Evolutionary conservation across 306 rosid genomes (phyloP), one percentile per base, ranked within the genome.

Genomic region (Spatholobus suberectus): DNA sequence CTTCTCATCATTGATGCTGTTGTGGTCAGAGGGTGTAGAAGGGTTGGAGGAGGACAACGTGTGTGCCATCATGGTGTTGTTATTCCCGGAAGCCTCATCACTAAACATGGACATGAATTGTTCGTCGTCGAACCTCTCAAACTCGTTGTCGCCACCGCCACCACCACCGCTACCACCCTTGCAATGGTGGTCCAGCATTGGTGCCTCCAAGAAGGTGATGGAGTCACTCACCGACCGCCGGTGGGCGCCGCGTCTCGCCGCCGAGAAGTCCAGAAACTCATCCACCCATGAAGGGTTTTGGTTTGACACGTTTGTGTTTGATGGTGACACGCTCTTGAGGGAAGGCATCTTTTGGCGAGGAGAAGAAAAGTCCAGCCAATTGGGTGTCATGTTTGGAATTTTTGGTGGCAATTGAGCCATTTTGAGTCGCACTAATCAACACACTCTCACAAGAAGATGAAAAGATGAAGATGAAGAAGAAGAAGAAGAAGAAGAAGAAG

Each of bases 391-490:
- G 89, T 87, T 94, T 40, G 99, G 99, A 87, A 92, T 81, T 77
- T 96, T 92, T 0, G 99, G 99, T 54, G 99, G 99, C 74, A 94
- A 90, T 80, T 96, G 97, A 38, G 97, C 97, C 99, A 96, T 95
- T 58, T 55, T 80, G 26, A 27, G 54, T 11, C 27, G 38, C 68
- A 32, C 14, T 7, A 35, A 65, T 17, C 24, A 35, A 75, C 4
- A 59, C 58, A 9, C 72, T 59, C 58, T 40, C 41, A 18, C 29
- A 24, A 35, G 68, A 4, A 13, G 6, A 15, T 41, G 18, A 51
- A 21, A n/a, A n/a, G 58, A 47, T 0, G 52, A 68, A 10, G 49
- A 68, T 0, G 32, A 2, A 68, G 73, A 67, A 37, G 5, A 54
- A 18, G 8, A 54, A 0, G 26, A 8, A 18, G 61, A 54, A 1